Evolutionary conservation across 1,139 yeast species (phyloP).

Genomic region (Yamadazyma diospyri): DNA sequence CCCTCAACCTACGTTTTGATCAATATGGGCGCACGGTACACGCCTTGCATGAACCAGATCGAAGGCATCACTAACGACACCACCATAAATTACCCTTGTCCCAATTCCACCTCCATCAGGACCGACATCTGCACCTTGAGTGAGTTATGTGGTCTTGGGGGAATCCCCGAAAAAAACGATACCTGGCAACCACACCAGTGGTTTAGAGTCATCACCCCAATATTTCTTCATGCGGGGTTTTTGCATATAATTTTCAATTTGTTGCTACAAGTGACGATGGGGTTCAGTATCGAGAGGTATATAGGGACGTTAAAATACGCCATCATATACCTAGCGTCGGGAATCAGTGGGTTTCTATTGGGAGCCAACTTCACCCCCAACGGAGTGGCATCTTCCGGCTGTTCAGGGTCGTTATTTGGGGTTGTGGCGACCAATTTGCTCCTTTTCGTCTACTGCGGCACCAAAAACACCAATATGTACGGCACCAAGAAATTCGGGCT

Average conservation of each 20-base stretch:
- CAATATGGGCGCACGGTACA: constrained; percentile 69
- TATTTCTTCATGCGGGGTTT: constrained; percentile 75
- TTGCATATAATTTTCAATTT: constrained; percentile 66
- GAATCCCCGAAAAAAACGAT: constrained; percentile 30
- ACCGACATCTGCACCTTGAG: constrained; percentile 56
- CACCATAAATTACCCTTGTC: constrained; percentile 57
- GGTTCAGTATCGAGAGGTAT: constrained; percentile 56
- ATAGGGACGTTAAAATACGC: constrained; percentile 58
- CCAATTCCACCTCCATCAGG: constrained; percentile 56
- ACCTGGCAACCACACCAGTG: constrained; percentile 55
- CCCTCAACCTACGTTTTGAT: constrained; percentile 69
- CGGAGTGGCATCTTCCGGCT: constrained; percentile 71
- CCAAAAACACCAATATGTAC: constrained; percentile 42
- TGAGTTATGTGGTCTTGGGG: constrained; percentile 63
- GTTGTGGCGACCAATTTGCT: constrained; percentile 61
- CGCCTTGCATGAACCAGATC: constrained; percentile 66
- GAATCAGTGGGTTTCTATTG: constrained; percentile 64
- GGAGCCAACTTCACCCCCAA: constrained; percentile 73
- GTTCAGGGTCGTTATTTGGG: constrained; percentile 74
- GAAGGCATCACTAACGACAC: constrained; percentile 49
- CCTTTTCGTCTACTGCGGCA: constrained; percentile 55
- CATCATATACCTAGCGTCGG: constrained; percentile 57
- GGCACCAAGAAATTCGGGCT: constrained; percentile 41
- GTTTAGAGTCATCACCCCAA: constrained; percentile 68
- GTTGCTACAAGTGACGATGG: constrained; percentile 59